Evolutionary conservation across 192 early-diverging fungal genomes (phyloP).

Genomic region (Backusella psychrophila): DNA sequence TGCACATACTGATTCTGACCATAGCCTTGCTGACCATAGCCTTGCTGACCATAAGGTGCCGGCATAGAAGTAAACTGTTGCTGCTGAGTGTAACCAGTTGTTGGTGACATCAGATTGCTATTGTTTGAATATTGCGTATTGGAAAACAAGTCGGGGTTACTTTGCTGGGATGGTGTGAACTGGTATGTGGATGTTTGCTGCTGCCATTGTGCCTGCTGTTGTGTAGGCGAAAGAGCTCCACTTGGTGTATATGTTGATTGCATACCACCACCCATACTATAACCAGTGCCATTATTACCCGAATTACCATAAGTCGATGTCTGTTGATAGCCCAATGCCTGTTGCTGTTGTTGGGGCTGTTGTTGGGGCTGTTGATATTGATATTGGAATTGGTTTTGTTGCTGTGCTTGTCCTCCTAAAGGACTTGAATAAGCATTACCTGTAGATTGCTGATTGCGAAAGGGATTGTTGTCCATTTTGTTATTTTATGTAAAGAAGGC

Average conservation of each 20-base stretch:
- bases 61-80: background rate
- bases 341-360: background rate
- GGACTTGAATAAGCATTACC: background rate
- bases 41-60: background rate
- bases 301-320: background rate
- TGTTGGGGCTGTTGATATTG: background rate
- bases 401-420: background rate
- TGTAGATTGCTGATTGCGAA: slow-evolving; percentile 13
- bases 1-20: background rate
- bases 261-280: background rate
- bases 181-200: slow-evolving; percentile 9
- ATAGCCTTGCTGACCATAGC: background rate
- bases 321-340: background rate
- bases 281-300: background rate
- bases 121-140: background rate
- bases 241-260: background rate
- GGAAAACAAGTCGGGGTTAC: background rate
- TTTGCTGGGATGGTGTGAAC: background rate
- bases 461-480: slow-evolving; percentile 26
- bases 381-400: slow-evolving; percentile 6
- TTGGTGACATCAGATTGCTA: slow-evolving; percentile 3
- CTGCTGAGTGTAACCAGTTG: background rate
- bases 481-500: background rate
- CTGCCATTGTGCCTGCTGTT: background rate
- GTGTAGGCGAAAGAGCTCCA: background rate